A percentile compares a stretch with the other conserved stretches of the same genome.
Evolutionary conservation across 345 rosid genomes (phyloP).

Genomic region (Populus davidiana): DNA sequence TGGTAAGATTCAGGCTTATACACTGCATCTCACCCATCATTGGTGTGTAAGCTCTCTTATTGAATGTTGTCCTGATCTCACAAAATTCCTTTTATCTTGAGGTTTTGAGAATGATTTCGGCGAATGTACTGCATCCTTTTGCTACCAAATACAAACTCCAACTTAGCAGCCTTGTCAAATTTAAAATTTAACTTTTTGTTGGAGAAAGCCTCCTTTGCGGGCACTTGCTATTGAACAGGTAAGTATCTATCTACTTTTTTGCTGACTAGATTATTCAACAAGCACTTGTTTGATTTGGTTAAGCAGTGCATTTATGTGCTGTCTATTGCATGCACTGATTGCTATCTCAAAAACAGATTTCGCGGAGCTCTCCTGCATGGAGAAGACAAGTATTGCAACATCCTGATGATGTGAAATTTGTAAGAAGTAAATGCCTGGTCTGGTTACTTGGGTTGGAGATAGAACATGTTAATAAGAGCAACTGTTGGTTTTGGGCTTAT

Average conservation of each 20-base stretch:
- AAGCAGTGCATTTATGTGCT: not conserved
- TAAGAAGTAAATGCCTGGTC: slow-evolving; percentile 38
- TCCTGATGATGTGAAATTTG: slow-evolving; percentile 29
- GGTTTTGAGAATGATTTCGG: slow-evolving; percentile 53
- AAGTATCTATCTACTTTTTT: slow-evolving; percentile 19
- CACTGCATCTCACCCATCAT: no score
- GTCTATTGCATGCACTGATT: not conserved
- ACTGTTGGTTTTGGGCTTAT: slow-evolving; percentile 29
- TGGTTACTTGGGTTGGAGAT: slow-evolving; percentile 47
- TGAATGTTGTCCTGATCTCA: not conserved
- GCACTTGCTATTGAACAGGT: slow-evolving; percentile 67
- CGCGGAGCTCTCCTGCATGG: slow-evolving; percentile 28
- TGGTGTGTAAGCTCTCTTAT: not conserved
- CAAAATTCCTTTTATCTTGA: slow-evolving; percentile 20
- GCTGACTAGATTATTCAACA: not conserved
- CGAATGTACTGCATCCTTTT: slow-evolving; percentile 57
- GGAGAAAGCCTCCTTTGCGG: slow-evolving; percentile 63
- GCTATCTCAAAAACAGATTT: slow-evolving; percentile 25
- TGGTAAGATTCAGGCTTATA: slow-evolving; percentile 34
- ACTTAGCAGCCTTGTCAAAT: slow-evolving; percentile 48
- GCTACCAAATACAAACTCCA: slow-evolving; percentile 60
- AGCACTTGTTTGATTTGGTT: not conserved
- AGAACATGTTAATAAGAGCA: slow-evolving; percentile 34
- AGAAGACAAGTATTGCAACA: slow-evolving; percentile 27
- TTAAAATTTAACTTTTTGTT: slow-evolving; percentile 57